Base-by-base conservation (phyloP, 1,139 yeast species). In the Maudiozyma humilis region DNA sequence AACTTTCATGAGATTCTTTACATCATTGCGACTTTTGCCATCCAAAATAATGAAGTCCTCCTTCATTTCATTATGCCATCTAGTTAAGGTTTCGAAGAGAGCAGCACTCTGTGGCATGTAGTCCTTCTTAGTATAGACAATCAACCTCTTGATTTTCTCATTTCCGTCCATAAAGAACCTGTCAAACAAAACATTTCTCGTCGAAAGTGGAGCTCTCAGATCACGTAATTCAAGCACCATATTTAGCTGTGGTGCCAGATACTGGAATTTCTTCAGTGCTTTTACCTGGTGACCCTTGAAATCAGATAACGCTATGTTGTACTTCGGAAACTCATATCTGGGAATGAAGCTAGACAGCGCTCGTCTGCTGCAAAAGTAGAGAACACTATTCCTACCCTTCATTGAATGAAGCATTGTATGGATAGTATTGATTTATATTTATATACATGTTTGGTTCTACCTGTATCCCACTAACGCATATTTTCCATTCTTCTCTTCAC, bases 271-370 rank as follows among this genome's bases (percentile, higher is more conserved):
- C 39, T 79, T 75, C 32, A 91, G 68, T 0, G 96, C 96, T 48
- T 79, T 81, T 50, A 79, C 78, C 58, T 91, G 97, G 60, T 89
- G 96, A 13, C 96, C 96, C 55, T 87, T 87, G 66, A 88, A 87
- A 62, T 85, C 89, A 4, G 95, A 78, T 31, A 82, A 64, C 0
- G 80, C 72, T 14, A 88, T 74, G 45, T 78, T 77, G 59, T 82
- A 84, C 29, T 73, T 70, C 1, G 96, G 96, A 52, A 84, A 78
- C 61, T 42, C 66, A 40, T 54, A 49, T 42, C 73, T 51, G 2
- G 73, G 71, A 60, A 72, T 65, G 49, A 63, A 65, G 23, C 30
- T 18, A 3, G 42, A 18, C 7, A 32, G 7, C 5, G 29, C 23
- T n/a, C 41, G 27, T 19, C 29, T 36, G 10, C 8, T 23, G 8